Evolutionary conservation across 495 filamentous ascomycete species (phyloP), one percentile per base, ranked within the genome.

Genomic region (Lasiosphaeria hispida): DNA sequence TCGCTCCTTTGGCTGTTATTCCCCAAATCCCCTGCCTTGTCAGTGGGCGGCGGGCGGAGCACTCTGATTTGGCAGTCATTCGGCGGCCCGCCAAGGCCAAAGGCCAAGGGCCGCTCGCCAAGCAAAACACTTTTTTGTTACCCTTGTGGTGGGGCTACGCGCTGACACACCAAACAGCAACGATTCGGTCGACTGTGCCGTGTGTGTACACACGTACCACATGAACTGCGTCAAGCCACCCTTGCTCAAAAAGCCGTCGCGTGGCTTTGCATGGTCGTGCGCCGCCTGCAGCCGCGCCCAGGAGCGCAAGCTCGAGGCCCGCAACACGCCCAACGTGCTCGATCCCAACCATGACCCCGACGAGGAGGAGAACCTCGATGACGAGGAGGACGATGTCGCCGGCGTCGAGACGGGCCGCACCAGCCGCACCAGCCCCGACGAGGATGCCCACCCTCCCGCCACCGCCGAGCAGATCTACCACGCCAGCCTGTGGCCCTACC

Each of bases 211-310:
- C 65, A 97, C 93, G 8, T 99, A 97, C 75, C 94, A 99, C 75
- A 97, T 99, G 94, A 89, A 89, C 67, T 99, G 94, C 69, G 95
- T 99, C 45, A 88, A 87, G 54, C 94, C 94, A 35, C 91, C 90
- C 38, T 71, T 99, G 57, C 84, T 91, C 39, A 97, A 97, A 71
- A 99, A 99, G 74, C 94, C 94, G 15, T 96, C 94, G 44, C 87
- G 94, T 71, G 94, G 94, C 39, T 99, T 99, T 76, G 94, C 91
- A 8, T 99, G 94, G 94, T 89, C 94, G 13, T 99, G 94, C 72
- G 94, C 89, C 19, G 87, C 94, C 54, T 99, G 94, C 73, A 96
- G 90, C 69, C 87, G 92, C 62, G 91, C 89, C 19, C 92, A 96
- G 62, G 95, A 97, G 73, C 85, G 88, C 52, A 95, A 90, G 71